Conservation (phyloP, 2,329 filamentous ascomycete species). For the Neoarthrinium moseri region DNA sequence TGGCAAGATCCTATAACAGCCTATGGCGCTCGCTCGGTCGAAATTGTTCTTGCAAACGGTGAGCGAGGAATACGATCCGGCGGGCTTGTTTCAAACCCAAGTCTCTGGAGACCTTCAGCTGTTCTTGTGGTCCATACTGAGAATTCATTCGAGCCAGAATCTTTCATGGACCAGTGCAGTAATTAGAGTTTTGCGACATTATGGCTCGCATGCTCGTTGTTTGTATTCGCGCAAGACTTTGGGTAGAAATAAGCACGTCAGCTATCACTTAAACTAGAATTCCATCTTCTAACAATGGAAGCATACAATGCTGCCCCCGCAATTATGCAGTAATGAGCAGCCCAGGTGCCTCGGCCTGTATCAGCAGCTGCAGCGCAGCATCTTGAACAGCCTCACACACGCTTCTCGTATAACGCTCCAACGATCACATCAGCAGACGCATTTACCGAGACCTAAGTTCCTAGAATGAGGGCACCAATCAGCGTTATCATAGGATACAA, state of each 20-base stretch:
- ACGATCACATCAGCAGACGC: too few species aligned
- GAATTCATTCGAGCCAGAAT: not conserved
- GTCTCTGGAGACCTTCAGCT: not conserved
- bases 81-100: not conserved
- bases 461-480: too few species aligned
- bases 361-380: too few species aligned
- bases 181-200: not conserved
- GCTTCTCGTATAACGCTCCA: too few species aligned
- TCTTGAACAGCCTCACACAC: too few species aligned
- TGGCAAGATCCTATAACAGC: slow-evolving; percentile 18
- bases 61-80: not conserved
- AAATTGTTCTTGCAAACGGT: not conserved
- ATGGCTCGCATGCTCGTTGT: not conserved
- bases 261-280: not conserved
- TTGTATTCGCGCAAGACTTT: not conserved
- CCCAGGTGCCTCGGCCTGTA: too few species aligned
- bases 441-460: too few species aligned
- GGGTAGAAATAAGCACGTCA: not conserved
- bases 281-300: not conserved
- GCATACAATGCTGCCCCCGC: too few species aligned
- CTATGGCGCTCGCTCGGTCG: slow-evolving; percentile 12
- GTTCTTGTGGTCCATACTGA: not conserved
- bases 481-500: too few species aligned
- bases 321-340: too few species aligned
- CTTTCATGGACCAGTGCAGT: too few species aligned